Base-by-base conservation (phyloP, 495 filamentous ascomycete species). In the Neurospora cerealis region DNA sequence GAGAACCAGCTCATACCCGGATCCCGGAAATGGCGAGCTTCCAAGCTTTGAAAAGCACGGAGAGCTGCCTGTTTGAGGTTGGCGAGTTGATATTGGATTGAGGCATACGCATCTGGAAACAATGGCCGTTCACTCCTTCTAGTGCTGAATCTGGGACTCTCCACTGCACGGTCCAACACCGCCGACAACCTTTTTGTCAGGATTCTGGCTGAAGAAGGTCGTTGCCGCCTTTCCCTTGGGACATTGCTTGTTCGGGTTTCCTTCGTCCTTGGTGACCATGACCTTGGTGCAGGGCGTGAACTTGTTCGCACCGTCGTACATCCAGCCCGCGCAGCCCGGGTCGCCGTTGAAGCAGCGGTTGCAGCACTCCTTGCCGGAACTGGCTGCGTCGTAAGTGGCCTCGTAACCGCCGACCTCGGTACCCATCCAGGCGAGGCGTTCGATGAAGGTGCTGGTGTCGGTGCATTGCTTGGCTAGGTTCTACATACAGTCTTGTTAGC, bases 271-370 rank as follows among this genome's bases (percentile, higher is more conserved):
- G 17, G 2, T 69, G 9, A 77, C 39, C 4, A 76, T 46, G 69
- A 77, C 34, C 69, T 72, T 73, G 34, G 75, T 72, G 71, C 79
- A 81, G 0, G 79, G 78, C 37, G 78, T 81, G 60, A 71, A 80
- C 0, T 28, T 1, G 8, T 66, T 72, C 0, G 3, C 17, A 6
- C 24, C 48, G 28, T 76, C 48, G 72, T 71, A 79, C 24, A 79
- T 6, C 79, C 79, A 81, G 46, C 75, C 78, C 8, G 74, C 76
- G 70, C 79, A 81, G 38, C 75, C 73, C 4, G 40, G 19, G 7
- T 24, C 19, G 28, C 36, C 42, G 9, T 15, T 28, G 37, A 60
- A 71, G 71, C 79, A 80, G 0, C 15, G 8, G 3, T 37, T 54
- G 74, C 79, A 81, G 77, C 79, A 81, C 21, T 24, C 72, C 11